A percentile compares a stretch with the other conserved stretches of the same genome.
These are phyloP conservation scores for Phytopythium montanum DNA, from an alignment of 352 stramenopile species.

Conservation along the genomic window DNA sequence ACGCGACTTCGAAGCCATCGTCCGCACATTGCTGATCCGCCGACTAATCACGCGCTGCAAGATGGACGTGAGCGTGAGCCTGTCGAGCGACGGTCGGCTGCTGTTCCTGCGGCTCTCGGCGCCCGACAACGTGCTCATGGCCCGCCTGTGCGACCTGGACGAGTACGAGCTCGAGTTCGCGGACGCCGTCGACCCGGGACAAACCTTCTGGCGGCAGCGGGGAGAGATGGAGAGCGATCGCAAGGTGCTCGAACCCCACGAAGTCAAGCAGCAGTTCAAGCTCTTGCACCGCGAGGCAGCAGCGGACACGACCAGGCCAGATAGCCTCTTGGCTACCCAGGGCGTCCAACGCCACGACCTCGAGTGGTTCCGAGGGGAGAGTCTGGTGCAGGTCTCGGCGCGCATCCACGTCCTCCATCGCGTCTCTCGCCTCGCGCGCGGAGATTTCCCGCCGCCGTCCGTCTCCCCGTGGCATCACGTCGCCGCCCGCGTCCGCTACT, in stretches of 20 bases:
- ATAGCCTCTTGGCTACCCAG: not conserved
- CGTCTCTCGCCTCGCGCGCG: conserved; percentile 19
- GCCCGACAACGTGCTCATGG: conserved; percentile 61
- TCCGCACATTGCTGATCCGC: conserved; percentile 48
- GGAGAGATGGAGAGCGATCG: conserved; percentile 44
- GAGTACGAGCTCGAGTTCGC: conserved; percentile 51
- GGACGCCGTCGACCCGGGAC: conserved; percentile 53
- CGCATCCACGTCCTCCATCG: conserved; percentile 48
- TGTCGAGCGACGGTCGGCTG: conserved; percentile 41
- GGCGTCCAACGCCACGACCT: conserved; percentile 1
- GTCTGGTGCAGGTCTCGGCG: conserved; percentile 31
- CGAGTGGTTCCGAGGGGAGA: conserved; percentile 39
- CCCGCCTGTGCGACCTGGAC: conserved; percentile 42
- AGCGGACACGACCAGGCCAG: not conserved
- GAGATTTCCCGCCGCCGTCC: conserved; percentile 12
- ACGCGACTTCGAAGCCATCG: conserved; percentile 50
- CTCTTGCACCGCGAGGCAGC: conserved; percentile 23
- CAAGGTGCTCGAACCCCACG: conserved; percentile 39
- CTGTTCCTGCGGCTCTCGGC: conserved; percentile 49
- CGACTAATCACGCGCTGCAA: conserved; percentile 46
- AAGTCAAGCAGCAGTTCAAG: conserved; percentile 54
- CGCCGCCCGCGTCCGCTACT: conserved; percentile 37
- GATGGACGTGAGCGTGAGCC: conserved; percentile 51
- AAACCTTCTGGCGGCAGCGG: conserved; percentile 37
- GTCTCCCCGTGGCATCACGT: conserved; percentile 15